Conservation (phyloP, 2,329 filamentous ascomycete genomes). For the Amauroascus verrucosus region DNA sequence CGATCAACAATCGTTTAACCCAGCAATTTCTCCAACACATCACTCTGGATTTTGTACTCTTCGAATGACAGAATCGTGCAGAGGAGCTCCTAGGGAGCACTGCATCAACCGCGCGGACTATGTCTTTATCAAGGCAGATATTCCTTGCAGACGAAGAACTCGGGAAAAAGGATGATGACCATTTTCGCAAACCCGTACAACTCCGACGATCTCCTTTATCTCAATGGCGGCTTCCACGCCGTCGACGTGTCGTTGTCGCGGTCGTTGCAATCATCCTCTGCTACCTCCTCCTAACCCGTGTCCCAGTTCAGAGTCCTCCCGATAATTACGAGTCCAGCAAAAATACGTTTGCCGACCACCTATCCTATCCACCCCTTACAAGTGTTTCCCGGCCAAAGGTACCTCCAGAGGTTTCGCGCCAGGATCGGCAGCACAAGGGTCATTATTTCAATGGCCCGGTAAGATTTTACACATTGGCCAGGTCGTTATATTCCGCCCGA, state of each 20-base stretch:
- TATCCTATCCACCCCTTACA: not conserved
- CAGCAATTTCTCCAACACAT: not conserved
- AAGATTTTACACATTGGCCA: conserved; percentile 55
- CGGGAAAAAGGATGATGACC: conserved; percentile 56
- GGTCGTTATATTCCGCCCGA: conserved; percentile 51
- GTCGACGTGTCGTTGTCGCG: conserved; percentile 43
- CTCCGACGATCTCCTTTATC: conserved; percentile 26
- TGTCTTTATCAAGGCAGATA: conserved; percentile 31
- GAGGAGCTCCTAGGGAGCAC: conserved; percentile 21
- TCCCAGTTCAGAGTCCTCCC: conserved; percentile 6
- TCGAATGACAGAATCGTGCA: conserved; percentile 2
- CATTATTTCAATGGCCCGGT: conserved; percentile 59
- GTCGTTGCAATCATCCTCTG: conserved; percentile 43
- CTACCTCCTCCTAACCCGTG: conserved; percentile 49
- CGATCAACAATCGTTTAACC: not conserved
- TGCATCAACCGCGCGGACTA: conserved; percentile 20
- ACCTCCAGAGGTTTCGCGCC: conserved; percentile 13
- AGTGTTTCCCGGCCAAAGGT: conserved; percentile 12
- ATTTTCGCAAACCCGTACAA: conserved; percentile 32
- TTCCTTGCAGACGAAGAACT: conserved; percentile 48
- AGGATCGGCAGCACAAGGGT: conserved; percentile 20
- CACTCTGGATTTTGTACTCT: not conserved
- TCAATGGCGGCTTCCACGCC: conserved; percentile 27
- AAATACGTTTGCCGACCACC: not conserved
- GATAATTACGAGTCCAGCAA: conserved; percentile 4